Conservation (phyloP, 2,329 filamentous ascomycete species). For the Lecanicillium sp. region DNA sequence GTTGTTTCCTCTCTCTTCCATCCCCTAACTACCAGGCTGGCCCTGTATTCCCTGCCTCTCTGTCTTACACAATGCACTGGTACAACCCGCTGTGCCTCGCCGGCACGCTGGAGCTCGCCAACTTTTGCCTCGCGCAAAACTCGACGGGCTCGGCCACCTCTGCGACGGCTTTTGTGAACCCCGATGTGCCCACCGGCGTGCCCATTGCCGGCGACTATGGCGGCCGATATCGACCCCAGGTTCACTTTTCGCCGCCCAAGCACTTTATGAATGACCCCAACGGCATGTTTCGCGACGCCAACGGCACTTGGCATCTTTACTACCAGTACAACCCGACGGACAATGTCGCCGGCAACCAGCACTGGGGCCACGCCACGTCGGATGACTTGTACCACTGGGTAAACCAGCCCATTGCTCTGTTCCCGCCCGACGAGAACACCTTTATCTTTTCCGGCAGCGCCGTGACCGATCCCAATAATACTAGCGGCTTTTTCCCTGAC, state of each 20-base stretch:
- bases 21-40: background rate
- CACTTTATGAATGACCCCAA: slow-evolving; percentile 57
- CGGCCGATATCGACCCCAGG: slow-evolving; percentile 36
- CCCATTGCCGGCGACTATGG: slow-evolving; percentile 18
- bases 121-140: slow-evolving; percentile 2
- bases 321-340: slow-evolving; percentile 47
- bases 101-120: slow-evolving; percentile 5
- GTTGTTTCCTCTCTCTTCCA: background rate
- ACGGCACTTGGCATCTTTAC: slow-evolving; percentile 55
- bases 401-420: slow-evolving; percentile 57
- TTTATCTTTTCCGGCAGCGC: slow-evolving; percentile 47
- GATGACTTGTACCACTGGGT: slow-evolving; percentile 56
- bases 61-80: slow-evolving; percentile 9
- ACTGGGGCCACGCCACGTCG: slow-evolving; percentile 61
- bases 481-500: slow-evolving; percentile 55
- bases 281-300: slow-evolving; percentile 50
- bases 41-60: background rate
- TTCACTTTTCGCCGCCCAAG: slow-evolving; percentile 47
- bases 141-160: background rate
- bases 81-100: slow-evolving; percentile 5
- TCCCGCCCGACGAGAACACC: slow-evolving; percentile 33
- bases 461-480: slow-evolving; percentile 56
- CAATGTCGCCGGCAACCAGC: slow-evolving; percentile 48
- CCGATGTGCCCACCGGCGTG: slow-evolving; percentile 14
- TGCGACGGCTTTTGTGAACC: slow-evolving; percentile 5